Evolutionary conservation across 257 asterid genomes (phyloP).

Genomic region (Misopates orontium): DNA sequence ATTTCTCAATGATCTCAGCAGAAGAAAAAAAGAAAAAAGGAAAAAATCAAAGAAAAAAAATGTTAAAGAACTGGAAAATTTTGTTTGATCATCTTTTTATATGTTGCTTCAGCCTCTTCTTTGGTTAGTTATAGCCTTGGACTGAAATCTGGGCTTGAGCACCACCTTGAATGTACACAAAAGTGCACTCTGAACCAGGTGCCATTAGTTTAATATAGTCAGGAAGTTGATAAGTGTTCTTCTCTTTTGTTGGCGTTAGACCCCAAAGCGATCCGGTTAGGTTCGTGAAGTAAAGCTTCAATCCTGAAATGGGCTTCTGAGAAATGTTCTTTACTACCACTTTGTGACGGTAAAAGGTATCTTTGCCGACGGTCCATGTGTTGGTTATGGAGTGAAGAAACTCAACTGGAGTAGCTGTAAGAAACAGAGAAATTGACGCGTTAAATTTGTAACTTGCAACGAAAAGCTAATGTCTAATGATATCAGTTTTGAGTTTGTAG

Average conservation of each 20-base stretch:
- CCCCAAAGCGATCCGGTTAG: conserved; percentile 81
- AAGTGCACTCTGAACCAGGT: conserved; percentile 58
- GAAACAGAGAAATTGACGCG: not conserved
- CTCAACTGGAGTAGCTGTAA: conserved; percentile 52
- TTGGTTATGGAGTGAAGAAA: conserved; percentile 70
- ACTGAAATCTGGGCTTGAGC: conserved; percentile 68
- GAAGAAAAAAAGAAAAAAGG: too few relatives aligned
- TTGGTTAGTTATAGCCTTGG: conserved; percentile 48
- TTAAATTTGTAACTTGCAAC: too few relatives aligned
- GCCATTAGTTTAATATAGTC: conserved; percentile 51
- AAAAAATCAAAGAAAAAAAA: too few relatives aligned
- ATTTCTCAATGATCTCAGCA: too few relatives aligned
- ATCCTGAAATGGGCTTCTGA: conserved; percentile 45
- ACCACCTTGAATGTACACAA: conserved; percentile 83
- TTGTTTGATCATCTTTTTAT: too few relatives aligned
- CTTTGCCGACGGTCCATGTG: conserved; percentile 57
- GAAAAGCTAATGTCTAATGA: too few relatives aligned
- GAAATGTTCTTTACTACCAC: conserved; percentile 68
- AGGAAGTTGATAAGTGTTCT: conserved; percentile 59
- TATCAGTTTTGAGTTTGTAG: too few relatives aligned
- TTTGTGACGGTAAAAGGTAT: conserved; percentile 60
- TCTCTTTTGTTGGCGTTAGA: conserved; percentile 48
- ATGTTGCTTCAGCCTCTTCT: too few relatives aligned
- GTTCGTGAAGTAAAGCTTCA: conserved; percentile 54
- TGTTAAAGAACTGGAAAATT: too few relatives aligned